Conservation (phyloP, 306 rosid species). For the Glycine soja region DNA sequence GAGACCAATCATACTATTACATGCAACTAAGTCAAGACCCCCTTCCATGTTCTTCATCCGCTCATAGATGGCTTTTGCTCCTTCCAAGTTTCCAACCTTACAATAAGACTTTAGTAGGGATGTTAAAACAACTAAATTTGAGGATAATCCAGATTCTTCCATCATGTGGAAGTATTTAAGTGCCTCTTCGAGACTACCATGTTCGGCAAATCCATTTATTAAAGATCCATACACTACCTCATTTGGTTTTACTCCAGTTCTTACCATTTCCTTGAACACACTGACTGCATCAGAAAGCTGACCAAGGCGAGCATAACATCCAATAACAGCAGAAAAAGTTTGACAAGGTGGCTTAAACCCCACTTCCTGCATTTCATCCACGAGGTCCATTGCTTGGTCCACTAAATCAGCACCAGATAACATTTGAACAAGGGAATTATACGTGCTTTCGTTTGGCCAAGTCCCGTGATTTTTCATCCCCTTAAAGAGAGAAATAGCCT, state of each 20-base stretch:
- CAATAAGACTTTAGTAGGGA: constrained; percentile 77
- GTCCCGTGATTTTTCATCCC: constrained; percentile 80
- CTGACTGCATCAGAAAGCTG: constrained; percentile 73
- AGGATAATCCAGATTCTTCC: constrained; percentile 74
- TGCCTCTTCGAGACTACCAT: constrained; percentile 77
- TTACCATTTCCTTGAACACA: constrained; percentile 65
- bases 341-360: constrained; percentile 69
- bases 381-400: constrained; percentile 71
- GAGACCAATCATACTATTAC: constrained; percentile 78
- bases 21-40: constrained; percentile 72
- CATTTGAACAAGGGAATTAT: constrained; percentile 89
- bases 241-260: constrained; percentile 69
- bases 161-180: constrained; percentile 62
- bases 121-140: constrained; percentile 72
- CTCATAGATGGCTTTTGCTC: constrained; percentile 65
- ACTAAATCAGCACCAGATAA: constrained; percentile 76
- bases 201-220: constrained; percentile 88
- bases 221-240: constrained; percentile 84
- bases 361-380: constrained; percentile 74
- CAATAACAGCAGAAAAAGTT: constrained; percentile 84
- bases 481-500: constrained; percentile 73
- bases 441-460: constrained; percentile 82
- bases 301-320: constrained; percentile 75
- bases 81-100: constrained; percentile 75
- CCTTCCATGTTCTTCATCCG: constrained; percentile 68